phyloP scores from a whole-genome alignment of 192 early-diverging fungal species.

The Backusella macrospora region DNA sequence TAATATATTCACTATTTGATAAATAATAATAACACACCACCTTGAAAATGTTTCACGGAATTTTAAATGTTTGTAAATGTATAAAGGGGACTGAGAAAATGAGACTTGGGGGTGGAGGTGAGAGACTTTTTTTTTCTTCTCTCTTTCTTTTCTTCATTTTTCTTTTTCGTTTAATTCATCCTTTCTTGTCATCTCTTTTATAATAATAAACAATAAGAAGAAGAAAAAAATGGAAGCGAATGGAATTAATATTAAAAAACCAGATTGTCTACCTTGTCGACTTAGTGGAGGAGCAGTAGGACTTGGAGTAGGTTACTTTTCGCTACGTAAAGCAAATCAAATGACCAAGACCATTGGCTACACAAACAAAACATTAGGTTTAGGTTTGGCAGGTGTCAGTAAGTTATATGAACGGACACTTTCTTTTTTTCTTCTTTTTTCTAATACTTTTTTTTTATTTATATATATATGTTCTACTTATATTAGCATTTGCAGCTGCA shows the following conservation, averaged over 20 bases:
- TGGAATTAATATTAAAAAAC: background rate
- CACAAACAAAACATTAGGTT: slow-evolving; percentile 11
- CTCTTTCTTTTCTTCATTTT: too few relatives aligned
- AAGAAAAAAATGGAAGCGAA: background rate
- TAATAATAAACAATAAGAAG: background rate
- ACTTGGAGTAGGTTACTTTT: slow-evolving; percentile 9
- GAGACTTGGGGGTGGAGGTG: too few relatives aligned
- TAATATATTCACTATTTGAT: too few relatives aligned
- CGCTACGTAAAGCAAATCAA: slow-evolving; percentile 5
- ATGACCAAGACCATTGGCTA: background rate
- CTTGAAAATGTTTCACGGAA: background rate
- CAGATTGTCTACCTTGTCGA: slow-evolving; percentile 7
- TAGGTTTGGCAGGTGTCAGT: slow-evolving; percentile 18
- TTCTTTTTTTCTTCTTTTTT: background rate
- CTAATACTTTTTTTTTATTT: background rate
- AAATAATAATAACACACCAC: too few relatives aligned
- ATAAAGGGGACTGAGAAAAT: too few relatives aligned
- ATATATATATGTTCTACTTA: background rate
- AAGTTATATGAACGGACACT: background rate
- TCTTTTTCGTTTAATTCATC: background rate
- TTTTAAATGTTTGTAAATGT: background rate
- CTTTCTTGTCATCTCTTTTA: background rate
- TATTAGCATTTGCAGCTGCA: slow-evolving; percentile 9
- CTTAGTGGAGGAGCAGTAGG: slow-evolving; percentile 1
- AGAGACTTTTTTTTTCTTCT: too few relatives aligned